Percentiles rank a stretch among this genome's conserved stretches.
These are phyloP conservation scores for Penicillium subrubescens DNA, from an alignment of 495 filamentous ascomycete genomes.

Conservation along the genomic window DNA sequence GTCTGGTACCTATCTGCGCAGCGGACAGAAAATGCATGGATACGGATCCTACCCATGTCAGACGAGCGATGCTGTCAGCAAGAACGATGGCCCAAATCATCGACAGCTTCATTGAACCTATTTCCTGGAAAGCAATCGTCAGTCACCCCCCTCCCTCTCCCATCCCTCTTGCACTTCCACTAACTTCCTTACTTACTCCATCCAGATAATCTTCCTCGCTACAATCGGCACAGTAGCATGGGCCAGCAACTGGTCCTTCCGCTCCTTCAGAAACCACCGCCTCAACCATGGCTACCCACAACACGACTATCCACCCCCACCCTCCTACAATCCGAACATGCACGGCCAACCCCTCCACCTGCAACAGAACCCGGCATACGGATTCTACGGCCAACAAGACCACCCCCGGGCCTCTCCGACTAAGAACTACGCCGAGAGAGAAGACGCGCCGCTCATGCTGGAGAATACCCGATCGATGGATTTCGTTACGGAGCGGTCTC, in stretches of 20 bases:
- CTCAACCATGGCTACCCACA: constrained; percentile 38
- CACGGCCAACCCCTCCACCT: constrained; percentile 26
- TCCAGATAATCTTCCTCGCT: constrained; percentile 45
- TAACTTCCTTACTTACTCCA: constrained; percentile 10
- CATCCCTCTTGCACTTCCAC: constrained; percentile 4
- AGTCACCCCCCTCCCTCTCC: constrained; percentile 7
- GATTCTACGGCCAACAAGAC: constrained; percentile 30
- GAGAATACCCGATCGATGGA: constrained; percentile 35
- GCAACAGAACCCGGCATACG: constrained; percentile 30
- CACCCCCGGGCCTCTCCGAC: constrained; percentile 17
- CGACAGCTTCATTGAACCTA: constrained; percentile 69
- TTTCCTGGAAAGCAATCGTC: constrained; percentile 74
- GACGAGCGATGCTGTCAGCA: constrained; percentile 68
- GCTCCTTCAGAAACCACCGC: constrained; percentile 43
- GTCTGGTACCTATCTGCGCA: constrained; percentile 70
- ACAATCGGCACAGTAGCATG: constrained; percentile 46
- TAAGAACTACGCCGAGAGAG: constrained; percentile 25
- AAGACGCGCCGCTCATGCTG: constrained; percentile 38
- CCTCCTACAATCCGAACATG: constrained; percentile 25
- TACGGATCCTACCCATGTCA: constrained; percentile 65
- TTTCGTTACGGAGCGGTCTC: constrained; percentile 40
- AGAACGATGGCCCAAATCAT: constrained; percentile 81
- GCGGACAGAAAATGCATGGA: constrained; percentile 89
- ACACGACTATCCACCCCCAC: constrained; percentile 24
- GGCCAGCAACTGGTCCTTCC: constrained; percentile 52